Base-by-base conservation (phyloP, 2,329 filamentous ascomycete species). In the Emmonsia crescens region DNA sequence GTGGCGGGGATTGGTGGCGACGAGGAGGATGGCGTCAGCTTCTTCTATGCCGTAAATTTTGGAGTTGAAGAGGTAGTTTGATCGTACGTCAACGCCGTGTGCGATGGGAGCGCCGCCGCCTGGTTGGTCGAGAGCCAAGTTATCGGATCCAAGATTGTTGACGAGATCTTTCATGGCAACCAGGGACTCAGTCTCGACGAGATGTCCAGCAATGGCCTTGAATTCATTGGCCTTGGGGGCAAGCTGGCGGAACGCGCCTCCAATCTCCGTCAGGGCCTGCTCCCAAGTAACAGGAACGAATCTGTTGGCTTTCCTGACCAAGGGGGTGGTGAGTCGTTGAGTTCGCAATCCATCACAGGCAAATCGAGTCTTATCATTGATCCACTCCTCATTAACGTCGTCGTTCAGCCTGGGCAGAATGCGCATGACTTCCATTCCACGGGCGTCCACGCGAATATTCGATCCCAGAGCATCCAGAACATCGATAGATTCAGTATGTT, bases 361-460 rank as follows among this genome's bases (percentile, higher is more conserved):
- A 75, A 97, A 99, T 66, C 94, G 86, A 48, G 91, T 87, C 83
- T 97, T 99, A 81, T 99, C 94, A 77, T 97, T 94, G 76, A 99
- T 97, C 94, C 94, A 99, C 77, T 99, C 94, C 80, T 99, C 94
- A 76, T 99, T 99, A 70, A 99, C 86, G 70, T 97, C 92, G 73
- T 99, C 94, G 75, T 99, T 99, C 64, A 99, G 82, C 70, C 94
- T 85, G 63, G 94, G 94, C 19, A 96, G 74, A 64, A 99, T 83
- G 69, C 94, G 88, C 92, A 99, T 96, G 59, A 99, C 93, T 78
- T 97, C 92, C 67, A 96, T 81, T 63, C 94, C 94, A 71, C 94
- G 86, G 62, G 91, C 88, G 77, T 99, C 94, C 52, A 97, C 87
- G 52, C 94, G 87, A 70, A 99, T 95, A 75, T 95, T 96, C 62